Evolutionary conservation across 225 moss, liverwort and hornwort species (phyloP), one percentile per base, ranked within the genome.

Genomic region (Sphagnum tenellum): DNA sequence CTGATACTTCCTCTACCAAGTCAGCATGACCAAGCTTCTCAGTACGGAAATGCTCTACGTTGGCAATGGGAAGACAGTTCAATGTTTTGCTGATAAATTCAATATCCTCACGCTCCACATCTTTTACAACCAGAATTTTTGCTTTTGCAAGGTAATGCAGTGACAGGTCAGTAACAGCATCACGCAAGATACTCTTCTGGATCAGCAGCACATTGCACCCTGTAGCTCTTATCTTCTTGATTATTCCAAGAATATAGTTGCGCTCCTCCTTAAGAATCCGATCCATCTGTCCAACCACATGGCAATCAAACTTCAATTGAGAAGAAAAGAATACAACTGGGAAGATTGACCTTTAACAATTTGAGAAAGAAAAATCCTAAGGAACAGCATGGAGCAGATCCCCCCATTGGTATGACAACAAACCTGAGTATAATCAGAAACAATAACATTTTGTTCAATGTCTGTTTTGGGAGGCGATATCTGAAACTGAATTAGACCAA

Each of bases 221-320:
- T 52, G 96, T 89, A 5, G 88, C 85, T 67, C 78, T 80, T 14
- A 98, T 98, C 71, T 92, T 98, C 80, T 98, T 98, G 48, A 98
- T 90, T 77, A 98, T 92, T n/a, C 96, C 90, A 66, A 92, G 65
- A 45, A 98, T 92, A 67, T 92, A 92, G 73, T 92, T 92, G 60
- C 96, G 85, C 79, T 98, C 96, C 79, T 98, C 92, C 69, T 92
- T 98, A n/a, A 98, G 77, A 62, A 98, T 98, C 47, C 96, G 85
- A 71, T 98, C 96, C 96, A 98, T 98, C 96, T 92, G 78, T 49
- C 59, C 29, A 29, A 29, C 29, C 29, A 29, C 29, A 29, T 29
- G 29, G 29, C 29, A 29, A 29, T 29, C 29, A 29, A 1, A 29
- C 29, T 29, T 29, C 29, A 29, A 1, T 29, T 29, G 29, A 29